Evolutionary conservation across 768 basidiomycete species (phyloP), one percentile per base, ranked within the genome.

Genomic region (Leccinum ochraceum): DNA sequence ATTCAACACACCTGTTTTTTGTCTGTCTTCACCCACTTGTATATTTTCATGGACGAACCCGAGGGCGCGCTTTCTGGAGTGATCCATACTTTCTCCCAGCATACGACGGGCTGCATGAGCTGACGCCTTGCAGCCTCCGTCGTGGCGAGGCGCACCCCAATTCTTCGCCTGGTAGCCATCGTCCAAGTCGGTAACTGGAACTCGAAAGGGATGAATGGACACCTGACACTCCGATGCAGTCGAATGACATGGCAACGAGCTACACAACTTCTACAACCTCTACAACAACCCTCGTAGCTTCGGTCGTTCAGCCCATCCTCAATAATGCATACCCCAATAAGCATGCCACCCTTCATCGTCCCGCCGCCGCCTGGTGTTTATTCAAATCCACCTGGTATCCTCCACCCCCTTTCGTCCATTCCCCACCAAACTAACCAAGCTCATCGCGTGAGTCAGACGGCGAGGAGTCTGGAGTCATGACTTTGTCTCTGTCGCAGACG

Each of bases 101-200:
- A 90, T 28, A 81, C 83, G n/a, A 93, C 92, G 7, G 92, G 92
- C 68, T 90, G 89, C 88, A 93, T 92, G n/a, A 92, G 79, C 73
- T 91, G 88, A 60, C 90, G 83, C 42, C 90, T 82, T 36, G 90
- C 90, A 52, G 89, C 89, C 72, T 93, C 90, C 3, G 89, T 88
- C 54, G 87, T 88, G 53, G 89, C 87, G 24, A 81, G 79, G 68
- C 86, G 89, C 62, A 92, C 85, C 6, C 90, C 90, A 54, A 92
- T 88, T 71, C 89, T 85, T 66, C 90, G 80, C 74, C 85, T 81
- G 32, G 87, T 88, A 51, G 90, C 78, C 90, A 92, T 90, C 24
- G 57, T 66, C 51, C 6, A 22, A 34, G 62, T 17, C 49, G 22
- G 22, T 16, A 14, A 32, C 36, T 20, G 11, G 17, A n/a, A 44